A percentile compares a stretch with the other conserved stretches of the same genome.
These are phyloP conservation scores for Marasmius fiardii DNA, from an alignment of 1,284 basidiomycete species.

Conservation along the genomic window DNA sequence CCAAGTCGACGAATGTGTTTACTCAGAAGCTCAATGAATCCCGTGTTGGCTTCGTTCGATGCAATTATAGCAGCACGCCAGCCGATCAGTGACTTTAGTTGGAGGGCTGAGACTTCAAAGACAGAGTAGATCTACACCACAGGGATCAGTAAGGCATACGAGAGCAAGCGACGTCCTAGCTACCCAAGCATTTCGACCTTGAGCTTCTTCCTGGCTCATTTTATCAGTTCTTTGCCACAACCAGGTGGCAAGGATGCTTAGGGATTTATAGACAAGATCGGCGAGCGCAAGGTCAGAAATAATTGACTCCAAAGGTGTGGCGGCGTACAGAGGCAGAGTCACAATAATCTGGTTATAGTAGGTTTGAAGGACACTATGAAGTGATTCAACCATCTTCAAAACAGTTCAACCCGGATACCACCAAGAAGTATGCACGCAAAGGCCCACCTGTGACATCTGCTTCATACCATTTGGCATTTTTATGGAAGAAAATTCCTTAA, in stretches of 20 bases:
- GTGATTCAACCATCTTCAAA: conserved; percentile 50
- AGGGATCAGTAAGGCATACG: not conserved
- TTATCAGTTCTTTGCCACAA: conserved; percentile 58
- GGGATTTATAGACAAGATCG: conserved; percentile 68
- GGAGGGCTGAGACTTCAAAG: conserved; percentile 55
- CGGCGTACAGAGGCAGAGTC: conserved; percentile 39
- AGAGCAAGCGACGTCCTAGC: not conserved
- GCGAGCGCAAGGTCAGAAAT: conserved; percentile 55
- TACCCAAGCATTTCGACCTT: conserved; percentile 53
- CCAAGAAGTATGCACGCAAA: not conserved
- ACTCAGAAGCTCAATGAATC: conserved; percentile 53
- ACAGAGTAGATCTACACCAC: conserved; percentile 49
- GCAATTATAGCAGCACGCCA: conserved; percentile 26
- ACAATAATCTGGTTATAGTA: conserved; percentile 58
- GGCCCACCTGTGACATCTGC: conserved; percentile 56
- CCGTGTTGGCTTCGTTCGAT: conserved; percentile 23
- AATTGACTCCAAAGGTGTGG: conserved; percentile 34
- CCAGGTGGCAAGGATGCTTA: conserved; percentile 66
- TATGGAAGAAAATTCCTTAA: conserved; percentile 65
- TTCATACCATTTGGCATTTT: conserved; percentile 67
- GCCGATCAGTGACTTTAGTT: conserved; percentile 51
- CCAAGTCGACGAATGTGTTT: conserved; percentile 68
- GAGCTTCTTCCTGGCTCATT: conserved; percentile 36
- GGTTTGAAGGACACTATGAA: conserved; percentile 48
- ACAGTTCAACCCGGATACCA: not conserved